Base-by-base conservation (phyloP, 2,329 filamentous ascomycete species). In the Zasmidium cellare region DNA sequence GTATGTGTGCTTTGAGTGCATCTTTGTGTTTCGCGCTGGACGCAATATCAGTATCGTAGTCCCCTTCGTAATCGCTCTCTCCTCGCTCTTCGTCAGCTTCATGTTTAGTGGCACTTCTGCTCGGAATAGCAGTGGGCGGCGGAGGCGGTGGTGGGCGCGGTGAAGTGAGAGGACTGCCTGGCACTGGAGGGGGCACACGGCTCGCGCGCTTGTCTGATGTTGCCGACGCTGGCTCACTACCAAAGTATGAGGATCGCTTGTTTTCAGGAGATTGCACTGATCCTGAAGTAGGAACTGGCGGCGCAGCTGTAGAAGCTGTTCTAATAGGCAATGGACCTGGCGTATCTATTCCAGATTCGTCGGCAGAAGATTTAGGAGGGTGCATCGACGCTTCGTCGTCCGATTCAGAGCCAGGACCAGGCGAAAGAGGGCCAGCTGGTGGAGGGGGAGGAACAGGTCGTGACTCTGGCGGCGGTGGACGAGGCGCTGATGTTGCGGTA, bases 21-120 rank as follows among this genome's bases (percentile, higher is more conserved):
- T 96, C 93, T 75, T 96, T 97, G 74, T 96, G 91, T 56, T 90
- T 91, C n/a, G 86, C 91, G 9, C 91, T 88, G n/a, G 92, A 91
- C 1, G 89, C 92, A 71, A 97, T 97, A 72, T 97, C 94, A 6
- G 94, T 97, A 67, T 97, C 94, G 72, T 97, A 97, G 71, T 97
- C 94, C 6, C 93, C 94, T 71, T 99, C 94, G 70, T 97, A 97
- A 70, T 97, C 93, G 0, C 91, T 96, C 31, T 91, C 83, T 69
- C 96, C 92, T 58, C 89, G 91, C 58, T 89, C 88, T 23, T 86
- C 87, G 14, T 88, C 87, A 44, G 82, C 76, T 6, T 61, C 47
- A 5, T 61, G 47, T 20, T 62, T 66, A 25, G 71, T 73, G 2
- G 55, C 57, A 28, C 73, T 71, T n/a, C 75, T 71, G 53, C 69